Base-by-base conservation (phyloP, 352 stramenopile genomes). In the Nothophytophthora sp. region DNA sequence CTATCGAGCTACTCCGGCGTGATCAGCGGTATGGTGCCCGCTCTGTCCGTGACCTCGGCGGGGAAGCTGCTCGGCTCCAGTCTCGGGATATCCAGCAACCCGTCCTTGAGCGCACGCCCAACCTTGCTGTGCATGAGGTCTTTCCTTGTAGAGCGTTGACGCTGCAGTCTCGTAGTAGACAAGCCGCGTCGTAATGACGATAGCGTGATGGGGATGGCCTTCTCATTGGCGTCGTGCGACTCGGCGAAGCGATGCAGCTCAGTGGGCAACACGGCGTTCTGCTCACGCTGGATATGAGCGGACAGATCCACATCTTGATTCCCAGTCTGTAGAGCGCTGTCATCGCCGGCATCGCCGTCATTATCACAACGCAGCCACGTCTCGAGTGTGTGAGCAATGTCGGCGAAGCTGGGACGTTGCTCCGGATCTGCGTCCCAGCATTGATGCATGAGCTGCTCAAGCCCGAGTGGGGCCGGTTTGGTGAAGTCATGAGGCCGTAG, bases 351-450 rank as follows among this genome's bases (percentile, higher is more conserved):
- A 5, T 66, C 55, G 10, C 72, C 60, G 18, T 55, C 37, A 10
- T 50, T 15, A 6, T 62, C 30, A 3, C 37, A 23, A 13, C 45
- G 19, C 20, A 86, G 34, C 78, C 76, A 90, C 48, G 71, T 83
- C n/a, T 73, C 49, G 4, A 90, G 48, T 20, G 78, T 90, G 38
- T 76, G 71, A 1, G 63, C 57, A 24, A 89, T 82, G 11, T 91
- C 76, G 1, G 47, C 67, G 41, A 90, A 92, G 0, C 63, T 72
- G 25, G 81, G 79, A 1, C 79, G 70, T 42, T 89, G 75, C 37
- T 88, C 77, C 3, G 81, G 79, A 28, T 90, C 70, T 1, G 63
- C 47, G 41, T 90, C 73, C 81, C 79, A 92, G 50, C 81, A 92
- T 37, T 87, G 76, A 35, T 65, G 75, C 79, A 92, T 92, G 27